These are phyloP conservation scores for Chlorencoelia australis DNA, from an alignment of 2,329 filamentous ascomycete species.

Conservation along the genomic window DNA sequence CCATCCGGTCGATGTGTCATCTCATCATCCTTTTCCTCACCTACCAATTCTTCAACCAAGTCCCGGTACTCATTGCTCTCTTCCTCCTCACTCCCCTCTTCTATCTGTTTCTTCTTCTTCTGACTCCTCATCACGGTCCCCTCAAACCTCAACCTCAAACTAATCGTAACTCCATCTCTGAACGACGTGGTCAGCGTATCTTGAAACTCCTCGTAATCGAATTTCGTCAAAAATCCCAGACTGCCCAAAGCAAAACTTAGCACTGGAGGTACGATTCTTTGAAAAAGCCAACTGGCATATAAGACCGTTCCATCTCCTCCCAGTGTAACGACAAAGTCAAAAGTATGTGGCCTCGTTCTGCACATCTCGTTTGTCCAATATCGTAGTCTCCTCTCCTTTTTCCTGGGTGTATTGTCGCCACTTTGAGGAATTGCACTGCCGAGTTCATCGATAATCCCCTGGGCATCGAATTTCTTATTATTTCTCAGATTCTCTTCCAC, in stretches of 20 bases:
- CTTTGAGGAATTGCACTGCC: constrained; percentile 33
- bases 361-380: constrained; percentile 83
- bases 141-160: constrained; percentile 80
- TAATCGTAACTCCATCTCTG: constrained; percentile 76
- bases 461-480: constrained; percentile 63
- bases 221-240: constrained; percentile 91
- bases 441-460: constrained; percentile 57
- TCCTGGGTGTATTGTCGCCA: constrained; percentile 19
- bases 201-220: constrained; percentile 73
- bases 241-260: constrained; percentile 87
- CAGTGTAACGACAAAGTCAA: constrained; percentile 87
- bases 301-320: constrained; percentile 95
- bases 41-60: constrained; percentile 81
- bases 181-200: constrained; percentile 64
- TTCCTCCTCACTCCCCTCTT: constrained; percentile 24
- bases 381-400: constrained; percentile 42
- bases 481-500: constrained; percentile 67
- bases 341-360: constrained; percentile 66
- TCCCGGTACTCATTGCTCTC: constrained; percentile 42
- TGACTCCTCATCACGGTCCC: constrained; percentile 83
- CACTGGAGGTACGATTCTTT: constrained; percentile 86
- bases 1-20: constrained; percentile 77
- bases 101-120: constrained; percentile 29
- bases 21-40: constrained; percentile 73
- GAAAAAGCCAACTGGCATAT: constrained; percentile 94